These are phyloP conservation scores for Penicillium riverlandense DNA, from an alignment of 495 filamentous ascomycete genomes.

Conservation along the genomic window DNA sequence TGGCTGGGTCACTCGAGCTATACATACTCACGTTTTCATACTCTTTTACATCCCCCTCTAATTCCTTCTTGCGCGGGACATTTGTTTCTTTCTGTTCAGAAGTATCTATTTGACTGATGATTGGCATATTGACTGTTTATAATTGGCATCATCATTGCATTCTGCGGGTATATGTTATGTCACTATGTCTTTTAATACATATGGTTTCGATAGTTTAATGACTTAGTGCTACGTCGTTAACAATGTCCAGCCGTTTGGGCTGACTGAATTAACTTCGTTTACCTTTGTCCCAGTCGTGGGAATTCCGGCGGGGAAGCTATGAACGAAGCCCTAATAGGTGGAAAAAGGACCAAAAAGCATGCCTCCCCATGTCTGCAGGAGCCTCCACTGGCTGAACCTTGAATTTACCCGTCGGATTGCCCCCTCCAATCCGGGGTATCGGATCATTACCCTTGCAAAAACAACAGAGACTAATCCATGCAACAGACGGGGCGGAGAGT, in stretches of 20 bases:
- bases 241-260: no score
- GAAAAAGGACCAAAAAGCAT: constrained; percentile 7
- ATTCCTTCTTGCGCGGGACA: background rate
- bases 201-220: background rate
- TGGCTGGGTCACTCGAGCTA: constrained; percentile 17
- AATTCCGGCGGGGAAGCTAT: no score
- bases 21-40: constrained; percentile 5
- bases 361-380: background rate
- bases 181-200: constrained; percentile 5
- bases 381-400: background rate
- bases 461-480: background rate
- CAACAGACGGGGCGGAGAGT: constrained; percentile 1
- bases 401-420: constrained; percentile 6
- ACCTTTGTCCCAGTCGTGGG: no score
- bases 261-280: no score
- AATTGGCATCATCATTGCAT: constrained; percentile 19
- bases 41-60: background rate
- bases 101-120: constrained; percentile 9
- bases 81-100: constrained; percentile 1
- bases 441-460: no score
- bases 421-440: no score
- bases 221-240: no score
- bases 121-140: no score
- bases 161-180: constrained; percentile 11
- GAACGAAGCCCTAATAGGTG: constrained; percentile 10